Percentiles rank a stretch among this genome's conserved stretches.
Conservation (phyloP, 345 rosid species). For the Corchorus capsularis region DNA sequence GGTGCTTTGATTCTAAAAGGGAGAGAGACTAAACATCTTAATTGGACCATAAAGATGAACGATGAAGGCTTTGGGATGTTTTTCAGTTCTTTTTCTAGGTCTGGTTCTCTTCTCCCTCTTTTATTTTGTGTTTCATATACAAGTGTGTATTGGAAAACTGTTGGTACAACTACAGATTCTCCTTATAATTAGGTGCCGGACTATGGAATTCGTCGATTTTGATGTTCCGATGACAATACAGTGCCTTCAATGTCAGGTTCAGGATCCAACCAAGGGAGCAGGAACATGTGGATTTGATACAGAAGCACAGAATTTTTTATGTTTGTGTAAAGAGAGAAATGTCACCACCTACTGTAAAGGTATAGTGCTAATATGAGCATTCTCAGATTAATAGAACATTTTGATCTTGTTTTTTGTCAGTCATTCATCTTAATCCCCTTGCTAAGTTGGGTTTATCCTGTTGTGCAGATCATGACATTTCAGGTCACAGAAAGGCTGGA, state of each 20-base stretch:
- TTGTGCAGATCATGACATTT: slow-evolving; percentile 43
- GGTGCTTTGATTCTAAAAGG: no score
- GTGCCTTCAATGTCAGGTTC: slow-evolving; percentile 89
- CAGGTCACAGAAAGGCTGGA: slow-evolving; percentile 41
- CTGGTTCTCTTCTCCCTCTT: no score
- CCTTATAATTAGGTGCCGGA: slow-evolving; percentile 73
- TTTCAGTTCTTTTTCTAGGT: no score
- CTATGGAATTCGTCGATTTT: slow-evolving; percentile 82
- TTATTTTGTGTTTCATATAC: slow-evolving; percentile 83
- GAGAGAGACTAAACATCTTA: no score
- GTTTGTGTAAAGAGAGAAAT: slow-evolving; percentile 65
- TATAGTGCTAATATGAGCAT: slow-evolving; percentile 16
- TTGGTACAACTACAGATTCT: slow-evolving; percentile 32
- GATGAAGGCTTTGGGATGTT: no score
- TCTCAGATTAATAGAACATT: not conserved
- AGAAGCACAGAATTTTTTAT: slow-evolving; percentile 56
- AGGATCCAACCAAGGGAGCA: slow-evolving; percentile 65
- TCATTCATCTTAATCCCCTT: not conserved
- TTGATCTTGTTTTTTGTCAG: not conserved
- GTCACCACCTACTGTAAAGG: slow-evolving; percentile 74
- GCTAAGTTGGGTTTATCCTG: not conserved
- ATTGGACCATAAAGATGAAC: no score
- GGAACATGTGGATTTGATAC: slow-evolving; percentile 73
- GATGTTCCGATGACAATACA: slow-evolving; percentile 74
- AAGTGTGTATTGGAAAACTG: slow-evolving; percentile 82